Evolutionary conservation across 2,329 filamentous ascomycete species (phyloP).

Genomic region (Pyrenochaeta sp.): DNA sequence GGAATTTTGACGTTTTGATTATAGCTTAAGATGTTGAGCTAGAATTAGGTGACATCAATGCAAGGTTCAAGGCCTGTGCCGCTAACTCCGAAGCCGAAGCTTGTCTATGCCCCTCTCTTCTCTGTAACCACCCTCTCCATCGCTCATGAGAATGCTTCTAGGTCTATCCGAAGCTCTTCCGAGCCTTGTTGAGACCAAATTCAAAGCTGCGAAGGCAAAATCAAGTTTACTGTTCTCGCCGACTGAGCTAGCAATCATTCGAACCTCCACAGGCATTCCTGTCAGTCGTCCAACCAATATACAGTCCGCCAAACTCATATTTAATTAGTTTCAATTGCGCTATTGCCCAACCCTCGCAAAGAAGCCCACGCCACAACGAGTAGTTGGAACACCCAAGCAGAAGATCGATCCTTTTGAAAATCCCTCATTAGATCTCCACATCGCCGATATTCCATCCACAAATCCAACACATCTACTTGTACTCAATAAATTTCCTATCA

Average conservation of each 20-base stretch:
- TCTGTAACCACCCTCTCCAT: conserved; percentile 2
- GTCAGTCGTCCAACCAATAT: conserved; percentile 36
- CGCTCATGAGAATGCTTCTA: conserved; percentile 39
- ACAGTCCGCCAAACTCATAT: conserved; percentile 18
- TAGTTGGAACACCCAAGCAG: conserved; percentile 33
- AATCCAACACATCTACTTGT: conserved; percentile 68
- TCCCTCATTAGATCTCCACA: conserved; percentile 63
- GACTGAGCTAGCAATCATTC: conserved; percentile 51
- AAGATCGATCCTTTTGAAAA: conserved; percentile 70
- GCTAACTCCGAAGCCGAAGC: not conserved
- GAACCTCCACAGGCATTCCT: conserved; percentile 46
- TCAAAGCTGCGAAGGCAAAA: conserved; percentile 44
- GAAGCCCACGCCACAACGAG: conserved; percentile 64
- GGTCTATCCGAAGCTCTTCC: conserved; percentile 46
- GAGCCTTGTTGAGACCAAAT: conserved; percentile 49
- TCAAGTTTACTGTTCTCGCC: conserved; percentile 50
- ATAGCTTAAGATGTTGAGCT: not conserved
- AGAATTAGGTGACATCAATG: conserved; percentile 10
- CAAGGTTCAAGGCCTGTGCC: conserved; percentile 3
- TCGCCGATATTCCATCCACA: conserved; percentile 58
- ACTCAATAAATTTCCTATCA: conserved; percentile 78
- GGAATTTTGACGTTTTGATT: not conserved
- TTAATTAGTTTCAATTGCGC: conserved; percentile 73
- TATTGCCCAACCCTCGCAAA: conserved; percentile 74
- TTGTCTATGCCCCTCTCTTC: not conserved